A percentile compares a stretch with the other conserved stretches of the same genome.
Conservation (phyloP, 1,284 basidiomycete genomes). For the Boletus sp. region DNA sequence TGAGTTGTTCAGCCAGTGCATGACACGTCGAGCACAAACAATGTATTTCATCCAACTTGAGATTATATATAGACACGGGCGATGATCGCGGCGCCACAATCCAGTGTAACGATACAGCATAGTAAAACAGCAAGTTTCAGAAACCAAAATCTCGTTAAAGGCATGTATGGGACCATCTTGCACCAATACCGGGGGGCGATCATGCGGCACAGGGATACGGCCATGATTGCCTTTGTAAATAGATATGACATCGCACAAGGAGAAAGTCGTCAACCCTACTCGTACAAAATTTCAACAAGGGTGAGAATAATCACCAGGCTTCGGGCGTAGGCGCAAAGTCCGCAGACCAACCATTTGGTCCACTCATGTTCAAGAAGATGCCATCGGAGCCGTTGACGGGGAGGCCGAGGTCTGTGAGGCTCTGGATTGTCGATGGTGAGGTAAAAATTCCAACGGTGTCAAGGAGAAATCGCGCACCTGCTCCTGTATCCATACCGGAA, state of each 20-base stretch:
- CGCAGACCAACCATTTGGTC: conserved; percentile 66
- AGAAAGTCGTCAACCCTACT: conserved; percentile 24
- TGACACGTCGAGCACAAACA: conserved; percentile 2
- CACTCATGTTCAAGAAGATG: conserved; percentile 75
- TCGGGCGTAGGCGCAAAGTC: conserved; percentile 75
- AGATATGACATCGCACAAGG: conserved; percentile 17
- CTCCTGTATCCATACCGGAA: conserved; percentile 80
- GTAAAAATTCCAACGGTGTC: neutral
- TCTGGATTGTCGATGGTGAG: conserved; percentile 43
- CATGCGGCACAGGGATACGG: conserved; percentile 19
- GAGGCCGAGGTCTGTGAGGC: conserved; percentile 79
- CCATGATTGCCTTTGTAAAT: conserved; percentile 21
- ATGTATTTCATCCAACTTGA: conserved; percentile 1
- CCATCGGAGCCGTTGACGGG: conserved; percentile 88
- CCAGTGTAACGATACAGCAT: conserved; percentile 10
- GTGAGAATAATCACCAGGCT: conserved; percentile 57
- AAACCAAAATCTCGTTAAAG: conserved; percentile 3
- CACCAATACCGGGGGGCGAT: conserved; percentile 8
- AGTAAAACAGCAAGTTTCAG: neutral
- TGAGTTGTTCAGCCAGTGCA: neutral
- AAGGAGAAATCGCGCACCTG: conserved; percentile 44
- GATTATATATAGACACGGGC: neutral
- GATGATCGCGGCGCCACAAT: neutral
- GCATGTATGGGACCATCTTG: neutral
- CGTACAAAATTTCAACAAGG: conserved; percentile 18